Evolutionary conservation across 2,329 filamentous ascomycete species (phyloP), one percentile per base, ranked within the genome.

Genomic region (Biscogniauxia mediterranea): DNA sequence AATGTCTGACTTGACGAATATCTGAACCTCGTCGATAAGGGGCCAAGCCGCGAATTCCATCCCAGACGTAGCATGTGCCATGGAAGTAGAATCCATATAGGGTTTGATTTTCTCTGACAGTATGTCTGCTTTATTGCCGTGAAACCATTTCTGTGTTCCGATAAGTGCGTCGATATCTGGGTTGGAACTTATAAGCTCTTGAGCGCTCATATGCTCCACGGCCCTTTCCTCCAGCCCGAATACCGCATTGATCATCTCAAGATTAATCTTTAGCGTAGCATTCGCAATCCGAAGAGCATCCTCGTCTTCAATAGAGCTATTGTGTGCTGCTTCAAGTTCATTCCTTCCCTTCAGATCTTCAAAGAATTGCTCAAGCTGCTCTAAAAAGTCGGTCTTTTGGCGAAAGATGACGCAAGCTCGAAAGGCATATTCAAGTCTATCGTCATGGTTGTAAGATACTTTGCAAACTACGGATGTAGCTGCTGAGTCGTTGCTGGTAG

Each of bases 1-100:
- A 0, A 82, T 77, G 0, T 76, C 67, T 0, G 80, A 74, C 56
- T 78, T 81, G 9, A 77, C 74, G 56, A 77, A 84, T 1, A 85
- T 74, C 1, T 71, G 68, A 2, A 79, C 77, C 0, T 69, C 54
- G 0, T 72, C 62, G 1, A 80, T 71, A 1, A 79, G 63, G 0
- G 77, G 77, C 77, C 77, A 80, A 0, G 67, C 64, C 0, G 70
- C 63, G 42, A 74, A 72, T 1, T 17, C 20, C 5, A 23, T 4
- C 1, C 50, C 53, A 1, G 56, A 61, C 2, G 75, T 62, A 42
- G 49, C 21, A 15, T 65, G 51, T 0, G 23, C 20, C 0, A 25
- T 59, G 0, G 9, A 1, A 0, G 67, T 67, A 0, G 74, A 73
- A 51, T 75, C 71, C 1, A 75, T 59, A 32, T 67, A 76, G 0